phyloP scores from a whole-genome alignment of 2,329 filamentous ascomycete genomes.

The Raffaelea arxii region DNA sequence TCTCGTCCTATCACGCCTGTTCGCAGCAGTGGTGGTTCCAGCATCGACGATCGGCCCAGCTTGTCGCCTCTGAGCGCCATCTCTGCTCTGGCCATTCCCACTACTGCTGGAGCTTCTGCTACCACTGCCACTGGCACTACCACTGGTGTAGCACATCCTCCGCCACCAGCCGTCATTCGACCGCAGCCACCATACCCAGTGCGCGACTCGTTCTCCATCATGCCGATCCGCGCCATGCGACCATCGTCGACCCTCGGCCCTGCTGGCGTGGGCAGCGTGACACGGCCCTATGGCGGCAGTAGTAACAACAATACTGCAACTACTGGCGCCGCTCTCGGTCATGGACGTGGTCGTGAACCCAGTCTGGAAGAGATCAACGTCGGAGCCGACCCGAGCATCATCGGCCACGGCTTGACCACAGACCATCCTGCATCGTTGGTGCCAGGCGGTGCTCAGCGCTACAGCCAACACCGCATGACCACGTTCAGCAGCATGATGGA shows the following conservation, averaged over 20 bases:
- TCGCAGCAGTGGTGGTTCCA: constrained; percentile 1
- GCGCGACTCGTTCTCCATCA: constrained; percentile 9
- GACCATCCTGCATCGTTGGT: too few relatives aligned
- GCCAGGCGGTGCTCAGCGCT: too few relatives aligned
- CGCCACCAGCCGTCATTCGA: neutral
- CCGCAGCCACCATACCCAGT: neutral
- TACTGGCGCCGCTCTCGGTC: too few relatives aligned
- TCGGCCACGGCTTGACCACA: constrained; percentile 16
- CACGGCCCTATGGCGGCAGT: too few relatives aligned
- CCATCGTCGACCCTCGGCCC: constrained; percentile 18
- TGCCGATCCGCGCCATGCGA: constrained; percentile 30
- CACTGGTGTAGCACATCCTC: neutral
- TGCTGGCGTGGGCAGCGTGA: too few relatives aligned
- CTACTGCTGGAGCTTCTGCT: neutral
- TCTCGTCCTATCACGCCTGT: constrained; percentile 6
- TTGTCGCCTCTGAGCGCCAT: constrained; percentile 1
- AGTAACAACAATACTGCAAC: neutral
- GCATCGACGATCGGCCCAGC: constrained; percentile 3
- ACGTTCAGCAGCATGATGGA: constrained; percentile 47
- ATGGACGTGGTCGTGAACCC: too few relatives aligned
- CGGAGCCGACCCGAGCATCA: constrained; percentile 37
- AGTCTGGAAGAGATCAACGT: constrained; percentile 42
- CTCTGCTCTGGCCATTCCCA: neutral
- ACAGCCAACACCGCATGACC: constrained; percentile 23
- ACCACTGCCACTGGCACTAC: constrained; percentile 16